Base-by-base conservation (phyloP, 2,329 filamentous ascomycete genomes). In the Arachnopeziza araneosa region DNA sequence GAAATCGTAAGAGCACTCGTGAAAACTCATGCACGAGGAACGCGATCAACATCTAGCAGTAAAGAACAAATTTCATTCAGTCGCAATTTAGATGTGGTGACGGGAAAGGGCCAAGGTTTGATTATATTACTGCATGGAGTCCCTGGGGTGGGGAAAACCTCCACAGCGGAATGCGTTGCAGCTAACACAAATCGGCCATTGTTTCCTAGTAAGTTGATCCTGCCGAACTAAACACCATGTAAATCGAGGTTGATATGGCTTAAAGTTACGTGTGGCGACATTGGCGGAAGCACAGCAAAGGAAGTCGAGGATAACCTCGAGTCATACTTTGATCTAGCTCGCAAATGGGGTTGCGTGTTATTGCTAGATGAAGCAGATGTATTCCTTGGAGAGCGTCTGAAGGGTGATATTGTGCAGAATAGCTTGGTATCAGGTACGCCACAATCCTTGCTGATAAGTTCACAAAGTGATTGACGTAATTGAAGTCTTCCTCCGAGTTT, bases 71-170 rank as follows among this genome's bases (percentile, higher is more conserved):
- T 30, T 14, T 26, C 22, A 24, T 26, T 17, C 22, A 30, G 24
- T 9, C 21, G 50, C 21, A 24, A 52, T 12, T 22, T 52, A 22
- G 50, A 52, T 22, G 50, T 52, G 21, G 50, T 52, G 21, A 10
- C 21, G 4, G 50, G 50, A 22, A 52, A 52, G n/a, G 50, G 50
- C 21, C 9, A 52, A n/a, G 50, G 50, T 22, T n/a, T 52, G 21
- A 52, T 52, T 24, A 52, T 52, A 12, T 52, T 52, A 14, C 50
- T 83, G 3, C 50, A 52, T 52, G 50, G 50, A 4, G 50, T 24
- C 8, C 50, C 50, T 21, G 50, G 50, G 9, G 50, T 52, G 9
- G 50, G 50, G 4, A 52, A 52, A 24, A 52, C 50, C 9, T 52
- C 50, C 2, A 52, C 50, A 12, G 50, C 50, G 9, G 50, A 52